Evolutionary conservation across 768 basidiomycete genomes (phyloP).

Genomic region (Mycena floridula): DNA sequence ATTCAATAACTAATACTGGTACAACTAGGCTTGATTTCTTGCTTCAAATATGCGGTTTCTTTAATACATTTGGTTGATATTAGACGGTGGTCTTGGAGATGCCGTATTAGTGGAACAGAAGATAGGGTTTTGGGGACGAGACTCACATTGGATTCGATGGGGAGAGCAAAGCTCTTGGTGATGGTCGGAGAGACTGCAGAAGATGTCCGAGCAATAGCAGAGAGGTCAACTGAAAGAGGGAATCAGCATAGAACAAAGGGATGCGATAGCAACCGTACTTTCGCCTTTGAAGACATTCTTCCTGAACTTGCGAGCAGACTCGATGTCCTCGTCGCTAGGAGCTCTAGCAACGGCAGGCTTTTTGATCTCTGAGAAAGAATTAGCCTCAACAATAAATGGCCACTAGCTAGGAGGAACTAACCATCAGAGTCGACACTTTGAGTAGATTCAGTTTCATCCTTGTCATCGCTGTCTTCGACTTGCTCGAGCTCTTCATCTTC

Average conservation of each 20-base stretch:
- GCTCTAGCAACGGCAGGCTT: slow-evolving; percentile 29
- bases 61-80: no score
- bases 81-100: no score
- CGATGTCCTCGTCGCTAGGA: slow-evolving; percentile 55
- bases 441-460: slow-evolving; percentile 5
- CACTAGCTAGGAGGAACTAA: neutral
- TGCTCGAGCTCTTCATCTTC: slow-evolving; percentile 51
- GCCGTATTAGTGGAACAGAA: no score
- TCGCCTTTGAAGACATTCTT: slow-evolving; percentile 58
- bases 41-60: no score
- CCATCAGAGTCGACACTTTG: neutral
- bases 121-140: no score
- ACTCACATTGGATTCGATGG: neutral
- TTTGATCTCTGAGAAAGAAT: slow-evolving; percentile 15
- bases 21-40: no score
- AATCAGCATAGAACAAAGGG: slow-evolving; percentile 12
- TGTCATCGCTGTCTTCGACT: slow-evolving; percentile 25
- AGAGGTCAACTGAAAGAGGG: slow-evolving; percentile 46
- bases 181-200: slow-evolving; percentile 46
- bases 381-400: neutral
- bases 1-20: no score
- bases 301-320: slow-evolving; percentile 53
- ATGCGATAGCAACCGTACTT: slow-evolving; percentile 26
- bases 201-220: slow-evolving; percentile 79
- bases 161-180: neutral